Conservation (phyloP, 2,329 filamentous ascomycete species). For the Trichoderma koningiopsis region DNA sequence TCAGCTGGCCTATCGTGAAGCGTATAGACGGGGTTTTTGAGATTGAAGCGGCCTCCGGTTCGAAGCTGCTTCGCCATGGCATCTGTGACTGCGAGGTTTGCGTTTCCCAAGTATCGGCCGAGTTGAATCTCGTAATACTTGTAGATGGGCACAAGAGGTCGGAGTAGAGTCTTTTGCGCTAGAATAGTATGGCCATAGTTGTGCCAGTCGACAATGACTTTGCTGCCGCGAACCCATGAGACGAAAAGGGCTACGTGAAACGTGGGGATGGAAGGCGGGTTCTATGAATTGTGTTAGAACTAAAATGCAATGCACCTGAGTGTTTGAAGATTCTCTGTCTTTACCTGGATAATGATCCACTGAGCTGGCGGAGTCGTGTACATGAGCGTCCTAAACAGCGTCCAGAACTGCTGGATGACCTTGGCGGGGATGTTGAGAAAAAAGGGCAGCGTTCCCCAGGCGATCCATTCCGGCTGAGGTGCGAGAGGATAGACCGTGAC, state of each 20-base stretch:
- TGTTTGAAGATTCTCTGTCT: constrained; percentile 18
- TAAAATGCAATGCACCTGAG: background rate
- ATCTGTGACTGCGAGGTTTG: constrained; percentile 84
- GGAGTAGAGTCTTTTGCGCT: constrained; percentile 59
- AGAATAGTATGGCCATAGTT: constrained; percentile 98
- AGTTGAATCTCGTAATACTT: constrained; percentile 76
- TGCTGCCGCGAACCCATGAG: constrained; percentile 75
- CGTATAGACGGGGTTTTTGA: constrained; percentile 66
- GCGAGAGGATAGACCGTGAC: constrained; percentile 73
- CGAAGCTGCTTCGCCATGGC: constrained; percentile 80
- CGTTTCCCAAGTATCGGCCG: constrained; percentile 65
- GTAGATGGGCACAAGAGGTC: constrained; percentile 77
- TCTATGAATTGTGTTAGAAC: constrained; percentile 51
- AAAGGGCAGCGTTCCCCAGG: constrained; percentile 73
- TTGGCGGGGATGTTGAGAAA: constrained; percentile 79
- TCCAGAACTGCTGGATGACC: constrained; percentile 78
- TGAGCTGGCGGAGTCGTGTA: constrained; percentile 73
- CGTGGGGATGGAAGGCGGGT: constrained; percentile 92
- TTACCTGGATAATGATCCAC: constrained; percentile 83
- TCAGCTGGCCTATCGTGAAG: constrained; percentile 84
- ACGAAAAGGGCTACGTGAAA: constrained; percentile 73
- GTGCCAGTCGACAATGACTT: constrained; percentile 94
- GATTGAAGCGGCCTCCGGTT: constrained; percentile 59
- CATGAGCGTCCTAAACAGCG: constrained; percentile 69
- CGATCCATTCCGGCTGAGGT: constrained; percentile 66